Base-by-base conservation (phyloP, 805 yeast genomes). In the Wickerhamomyces ciferrii region DNA sequence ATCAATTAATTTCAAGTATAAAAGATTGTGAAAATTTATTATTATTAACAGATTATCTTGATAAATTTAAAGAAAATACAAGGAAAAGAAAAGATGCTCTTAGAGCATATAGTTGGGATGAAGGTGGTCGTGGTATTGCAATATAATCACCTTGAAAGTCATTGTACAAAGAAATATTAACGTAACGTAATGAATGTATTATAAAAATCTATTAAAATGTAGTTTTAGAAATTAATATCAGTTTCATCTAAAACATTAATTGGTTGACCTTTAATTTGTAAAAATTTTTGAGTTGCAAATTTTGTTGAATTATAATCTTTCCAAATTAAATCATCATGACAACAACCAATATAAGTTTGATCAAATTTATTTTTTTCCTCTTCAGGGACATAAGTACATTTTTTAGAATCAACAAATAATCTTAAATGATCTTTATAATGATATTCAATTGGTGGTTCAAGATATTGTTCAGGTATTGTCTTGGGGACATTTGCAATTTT, bases 401-500 rank as follows among this genome's bases (percentile, higher is more conserved):
- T 64, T 23, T 58, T 58, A 23, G 56, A 60, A 39, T 65, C 67
- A 27, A 67, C 69, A 63, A 71, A 70, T 18, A 68, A 48, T 48
- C 74, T 53, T 39, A 69, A 47, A 52, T 69, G 74, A 9, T 63
- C 64, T 35, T 63, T 58, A 48, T 54, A 70, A 21, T 56, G 53
- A 47, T 63, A 67, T n/a, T 53, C 53, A 18, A 53, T 42, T 42
- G 59, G 65, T 24, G 60, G 57, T 5, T 51, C 46, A 4, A 44
- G 36, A 13, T 75, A 74, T 49, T 76, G 82, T 11, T 65, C 53
- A 13, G 68, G 67, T 27, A 62, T 61, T 42, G 56, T 56, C 39
- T 63, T 55, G 0, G 85, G 86, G 20, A 78, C 60, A 46, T 68
- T 70, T 1, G 75, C 70, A 15, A 68, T 49, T 11, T 59, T 74